Percentiles rank a stretch among this genome's conserved stretches.
Evolutionary conservation across 306 rosid genomes (phyloP).

Genomic region (Cotoneaster glaucophyllus): DNA sequence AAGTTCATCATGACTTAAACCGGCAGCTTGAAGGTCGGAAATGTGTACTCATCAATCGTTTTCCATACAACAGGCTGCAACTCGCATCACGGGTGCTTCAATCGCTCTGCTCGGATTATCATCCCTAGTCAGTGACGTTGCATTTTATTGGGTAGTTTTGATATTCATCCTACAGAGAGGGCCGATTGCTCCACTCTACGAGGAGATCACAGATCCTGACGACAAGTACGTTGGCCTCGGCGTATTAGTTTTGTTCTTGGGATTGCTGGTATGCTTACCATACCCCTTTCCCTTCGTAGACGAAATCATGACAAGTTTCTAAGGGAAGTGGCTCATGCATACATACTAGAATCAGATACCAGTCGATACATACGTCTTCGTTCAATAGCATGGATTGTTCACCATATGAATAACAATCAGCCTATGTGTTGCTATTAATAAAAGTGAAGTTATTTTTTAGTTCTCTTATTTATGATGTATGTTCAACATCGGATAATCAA

Average conservation of each 20-base stretch:
- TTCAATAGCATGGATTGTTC: not conserved
- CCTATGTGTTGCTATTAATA: not conserved
- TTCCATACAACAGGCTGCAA: slow-evolving; percentile 55
- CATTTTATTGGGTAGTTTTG: slow-evolving; percentile 93
- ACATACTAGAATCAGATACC: slow-evolving; percentile 2
- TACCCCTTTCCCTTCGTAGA: slow-evolving; percentile 85
- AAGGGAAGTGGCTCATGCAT: not conserved
- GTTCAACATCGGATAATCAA: not conserved
- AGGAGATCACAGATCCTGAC: slow-evolving; percentile 85
- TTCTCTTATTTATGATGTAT: not conserved
- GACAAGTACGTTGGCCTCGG: slow-evolving; percentile 74
- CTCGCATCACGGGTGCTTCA: slow-evolving; percentile 67
- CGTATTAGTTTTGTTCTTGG: slow-evolving; percentile 66
- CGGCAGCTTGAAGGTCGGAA: not conserved
- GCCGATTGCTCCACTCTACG: slow-evolving; percentile 89
- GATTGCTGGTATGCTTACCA: slow-evolving; percentile 92
- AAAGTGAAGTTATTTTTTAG: not conserved
- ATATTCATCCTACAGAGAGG: slow-evolving; percentile 93
- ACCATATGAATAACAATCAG: not conserved
- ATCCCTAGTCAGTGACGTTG: slow-evolving; percentile 77
- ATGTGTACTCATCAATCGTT: not conserved
- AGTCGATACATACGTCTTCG: not conserved
- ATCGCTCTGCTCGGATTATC: slow-evolving; percentile 74
- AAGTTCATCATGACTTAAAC: slow-evolving; percentile 4
- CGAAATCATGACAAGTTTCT: slow-evolving; percentile 47